These are phyloP conservation scores for Chrysoporthe deuterocubensis DNA, from an alignment of 2,329 filamentous ascomycete genomes.

Conservation along the genomic window DNA sequence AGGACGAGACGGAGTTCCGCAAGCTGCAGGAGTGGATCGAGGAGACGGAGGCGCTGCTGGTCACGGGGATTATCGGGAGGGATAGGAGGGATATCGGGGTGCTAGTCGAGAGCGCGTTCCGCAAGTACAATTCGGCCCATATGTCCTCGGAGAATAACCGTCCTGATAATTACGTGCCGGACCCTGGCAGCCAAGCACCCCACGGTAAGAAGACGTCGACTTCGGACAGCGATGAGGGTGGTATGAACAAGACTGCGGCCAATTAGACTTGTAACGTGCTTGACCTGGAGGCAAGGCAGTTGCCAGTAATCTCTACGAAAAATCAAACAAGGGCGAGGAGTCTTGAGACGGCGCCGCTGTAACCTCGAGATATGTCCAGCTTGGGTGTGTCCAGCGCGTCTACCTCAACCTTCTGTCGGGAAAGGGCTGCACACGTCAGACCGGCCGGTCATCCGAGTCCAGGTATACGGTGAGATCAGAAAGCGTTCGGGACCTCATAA, in stretches of 20 bases:
- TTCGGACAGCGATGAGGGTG: neutral
- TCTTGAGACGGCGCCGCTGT: neutral
- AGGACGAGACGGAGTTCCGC: conserved; percentile 51
- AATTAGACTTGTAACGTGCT: neutral
- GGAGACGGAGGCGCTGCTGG: conserved; percentile 51
- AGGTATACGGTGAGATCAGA: no score
- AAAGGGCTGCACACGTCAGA: no score
- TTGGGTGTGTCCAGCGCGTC: neutral
- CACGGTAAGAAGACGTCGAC: neutral
- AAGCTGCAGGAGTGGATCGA: conserved; percentile 57
- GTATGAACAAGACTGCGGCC: neutral
- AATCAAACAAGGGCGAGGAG: neutral
- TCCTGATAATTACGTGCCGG: conserved; percentile 35
- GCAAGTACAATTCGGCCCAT: conserved; percentile 48
- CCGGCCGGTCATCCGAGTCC: no score
- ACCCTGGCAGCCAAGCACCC: conserved; percentile 9
- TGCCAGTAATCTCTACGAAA: neutral
- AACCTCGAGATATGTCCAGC: neutral
- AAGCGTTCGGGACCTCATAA: no score
- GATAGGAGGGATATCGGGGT: conserved; percentile 47
- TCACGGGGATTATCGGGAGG: conserved; percentile 46
- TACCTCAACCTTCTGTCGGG: neutral
- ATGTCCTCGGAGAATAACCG: conserved; percentile 46
- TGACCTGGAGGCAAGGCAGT: neutral
- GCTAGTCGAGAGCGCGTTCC: conserved; percentile 47